phyloP scores from a whole-genome alignment of 169 alveolate species.

The Eimeria sp. region DNA sequence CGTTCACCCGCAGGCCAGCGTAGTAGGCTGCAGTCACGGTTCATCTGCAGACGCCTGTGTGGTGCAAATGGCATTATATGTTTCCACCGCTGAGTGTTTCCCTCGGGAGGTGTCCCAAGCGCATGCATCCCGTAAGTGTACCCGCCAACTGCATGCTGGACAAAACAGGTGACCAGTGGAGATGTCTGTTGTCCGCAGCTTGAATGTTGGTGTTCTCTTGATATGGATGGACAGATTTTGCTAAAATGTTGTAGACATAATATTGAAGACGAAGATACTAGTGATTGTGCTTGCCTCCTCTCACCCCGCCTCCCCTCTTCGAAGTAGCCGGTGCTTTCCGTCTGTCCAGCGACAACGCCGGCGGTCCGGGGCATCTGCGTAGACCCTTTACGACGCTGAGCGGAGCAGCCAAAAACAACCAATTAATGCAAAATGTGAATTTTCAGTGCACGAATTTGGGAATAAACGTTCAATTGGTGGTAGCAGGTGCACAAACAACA shows the following conservation, averaged over 20 bases:
- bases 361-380: neutral
- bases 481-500: neutral
- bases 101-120: neutral
- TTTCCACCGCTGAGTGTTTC: neutral
- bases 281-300: neutral
- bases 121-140: neutral
- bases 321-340: constrained; percentile 1
- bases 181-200: neutral
- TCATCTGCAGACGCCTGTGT: neutral
- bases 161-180: constrained; percentile 17
- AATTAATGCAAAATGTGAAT: neutral
- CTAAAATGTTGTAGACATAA: neutral
- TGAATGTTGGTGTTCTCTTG: neutral
- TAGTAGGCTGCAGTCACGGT: neutral
- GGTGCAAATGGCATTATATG: too few relatives aligned
- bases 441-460: neutral
- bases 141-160: neutral
- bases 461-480: neutral
- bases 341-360: constrained; percentile 1
- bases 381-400: neutral
- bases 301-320: neutral
- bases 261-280: neutral
- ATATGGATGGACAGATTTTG: neutral
- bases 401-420: neutral
- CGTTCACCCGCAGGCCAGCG: too few relatives aligned